phyloP scores from a whole-genome alignment of 257 asterid genomes.

The Solanum arcanum region DNA sequence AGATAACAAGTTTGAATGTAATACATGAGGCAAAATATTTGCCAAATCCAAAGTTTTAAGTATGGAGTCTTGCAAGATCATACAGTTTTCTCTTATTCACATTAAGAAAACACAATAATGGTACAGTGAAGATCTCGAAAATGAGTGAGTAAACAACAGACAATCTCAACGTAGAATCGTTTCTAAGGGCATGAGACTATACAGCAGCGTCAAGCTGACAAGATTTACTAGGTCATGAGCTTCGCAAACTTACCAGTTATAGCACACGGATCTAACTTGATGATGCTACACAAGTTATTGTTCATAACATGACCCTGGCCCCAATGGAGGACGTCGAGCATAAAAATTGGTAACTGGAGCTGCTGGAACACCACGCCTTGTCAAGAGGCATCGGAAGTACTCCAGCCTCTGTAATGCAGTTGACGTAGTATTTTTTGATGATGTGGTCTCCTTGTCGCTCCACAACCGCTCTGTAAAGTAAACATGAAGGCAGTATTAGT shows the following conservation, averaged over 20 bases:
- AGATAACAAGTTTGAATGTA: neutral
- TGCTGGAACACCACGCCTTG: constrained; percentile 77
- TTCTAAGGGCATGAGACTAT: neutral
- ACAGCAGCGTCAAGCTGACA: neutral
- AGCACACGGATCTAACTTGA: neutral
- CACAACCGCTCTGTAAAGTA: constrained; percentile 59
- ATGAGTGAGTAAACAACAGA: neutral
- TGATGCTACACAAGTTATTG: constrained; percentile 25
- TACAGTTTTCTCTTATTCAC: neutral
- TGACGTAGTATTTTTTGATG: constrained; percentile 12
- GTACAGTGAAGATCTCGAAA: neutral
- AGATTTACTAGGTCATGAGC: neutral
- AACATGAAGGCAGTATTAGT: neutral
- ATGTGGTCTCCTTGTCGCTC: constrained; percentile 39
- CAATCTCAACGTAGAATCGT: neutral
- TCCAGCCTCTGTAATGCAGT: constrained; percentile 48
- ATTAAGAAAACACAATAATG: neutral
- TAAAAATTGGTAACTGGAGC: constrained; percentile 58
- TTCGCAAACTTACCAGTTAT: neutral
- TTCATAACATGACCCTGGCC: constrained; percentile 72
- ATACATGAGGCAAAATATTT: neutral
- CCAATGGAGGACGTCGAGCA: constrained; percentile 57
- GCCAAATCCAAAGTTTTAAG: neutral
- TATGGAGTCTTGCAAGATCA: neutral
- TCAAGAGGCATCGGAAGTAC: constrained; percentile 73